phyloP scores from a whole-genome alignment of 78 protist genomes.

The Anaeramoeba flamelloides region DNA sequence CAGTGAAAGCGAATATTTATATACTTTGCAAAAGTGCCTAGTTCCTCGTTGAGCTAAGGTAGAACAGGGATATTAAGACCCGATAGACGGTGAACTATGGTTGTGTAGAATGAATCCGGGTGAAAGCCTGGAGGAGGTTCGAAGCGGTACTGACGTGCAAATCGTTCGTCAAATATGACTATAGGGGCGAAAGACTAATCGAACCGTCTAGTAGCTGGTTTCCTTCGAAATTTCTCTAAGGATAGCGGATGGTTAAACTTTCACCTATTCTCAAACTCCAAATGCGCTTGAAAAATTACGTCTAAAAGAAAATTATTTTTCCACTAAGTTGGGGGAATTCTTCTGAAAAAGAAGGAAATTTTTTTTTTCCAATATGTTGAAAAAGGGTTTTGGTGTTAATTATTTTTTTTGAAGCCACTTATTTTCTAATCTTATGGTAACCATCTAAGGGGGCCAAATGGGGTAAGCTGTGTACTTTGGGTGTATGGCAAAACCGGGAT shows the following conservation, averaged over 20 bases:
- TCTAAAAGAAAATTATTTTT: no score
- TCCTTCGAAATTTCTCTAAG: constrained; percentile 78
- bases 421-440: no score
- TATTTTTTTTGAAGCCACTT: no score
- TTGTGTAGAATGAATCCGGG: no score
- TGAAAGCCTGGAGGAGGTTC: constrained; percentile 69
- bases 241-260: constrained; percentile 35
- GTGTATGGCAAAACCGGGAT: constrained; percentile 79
- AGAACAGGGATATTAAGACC: no score
- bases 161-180: constrained; percentile 65
- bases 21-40: no score
- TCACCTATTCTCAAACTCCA: constrained; percentile 55
- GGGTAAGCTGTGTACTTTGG: constrained; percentile 87
- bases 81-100: no score
- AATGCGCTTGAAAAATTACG: constrained; percentile 28
- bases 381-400: no score
- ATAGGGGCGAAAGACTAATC: constrained; percentile 82
- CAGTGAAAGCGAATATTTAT: no score
- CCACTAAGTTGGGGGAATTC: no score
- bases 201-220: constrained; percentile 78
- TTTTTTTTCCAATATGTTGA: constrained; percentile 9
- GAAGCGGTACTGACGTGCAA: constrained; percentile 74
- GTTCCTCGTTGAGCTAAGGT: no score
- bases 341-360: no score
- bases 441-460: constrained; percentile 70